Conservation (phyloP, 2,329 filamentous ascomycete species). For the Aspergillus sp. region DNA sequence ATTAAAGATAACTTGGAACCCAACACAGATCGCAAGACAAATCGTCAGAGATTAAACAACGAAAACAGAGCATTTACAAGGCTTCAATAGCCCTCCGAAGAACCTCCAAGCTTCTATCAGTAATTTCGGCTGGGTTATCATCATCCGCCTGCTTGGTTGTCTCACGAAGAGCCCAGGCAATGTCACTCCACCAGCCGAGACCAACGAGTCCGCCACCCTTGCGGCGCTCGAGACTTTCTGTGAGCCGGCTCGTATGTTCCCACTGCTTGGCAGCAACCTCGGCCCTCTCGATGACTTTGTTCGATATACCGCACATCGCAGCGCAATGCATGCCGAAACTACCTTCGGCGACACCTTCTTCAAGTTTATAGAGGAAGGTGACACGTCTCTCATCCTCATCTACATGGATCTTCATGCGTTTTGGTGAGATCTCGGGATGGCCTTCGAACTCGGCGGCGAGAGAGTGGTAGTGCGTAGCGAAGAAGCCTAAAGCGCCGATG, state of each 20-base stretch:
- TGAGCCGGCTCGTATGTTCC: constrained; percentile 91
- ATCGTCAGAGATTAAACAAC: constrained; percentile 3
- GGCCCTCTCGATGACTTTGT: constrained; percentile 77
- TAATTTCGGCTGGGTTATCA: constrained; percentile 36
- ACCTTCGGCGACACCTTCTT: constrained; percentile 89
- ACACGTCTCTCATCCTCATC: constrained; percentile 80
- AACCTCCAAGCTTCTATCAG: constrained; percentile 56
- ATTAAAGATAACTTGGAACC: neutral
- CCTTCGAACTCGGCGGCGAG: constrained; percentile 85
- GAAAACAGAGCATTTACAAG: constrained; percentile 38
- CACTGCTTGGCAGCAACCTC: constrained; percentile 87
- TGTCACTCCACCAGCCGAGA: constrained; percentile 82
- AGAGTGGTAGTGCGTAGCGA: constrained; percentile 96
- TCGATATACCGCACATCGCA: constrained; percentile 92
- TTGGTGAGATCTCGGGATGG: constrained; percentile 83
- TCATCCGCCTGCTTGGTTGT: constrained; percentile 28
- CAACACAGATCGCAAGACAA: neutral
- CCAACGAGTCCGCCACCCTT: constrained; percentile 79
- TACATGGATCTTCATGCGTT: constrained; percentile 92
- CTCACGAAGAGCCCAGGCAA: constrained; percentile 72
- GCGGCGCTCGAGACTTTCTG: constrained; percentile 80
- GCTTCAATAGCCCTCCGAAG: constrained; percentile 57
- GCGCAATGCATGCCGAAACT: constrained; percentile 99
- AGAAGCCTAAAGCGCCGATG: constrained; percentile 92
- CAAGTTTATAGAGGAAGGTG: constrained; percentile 94